phyloP scores from a whole-genome alignment of 2,329 filamentous ascomycete genomes.

The Aspergillus awamori region DNA sequence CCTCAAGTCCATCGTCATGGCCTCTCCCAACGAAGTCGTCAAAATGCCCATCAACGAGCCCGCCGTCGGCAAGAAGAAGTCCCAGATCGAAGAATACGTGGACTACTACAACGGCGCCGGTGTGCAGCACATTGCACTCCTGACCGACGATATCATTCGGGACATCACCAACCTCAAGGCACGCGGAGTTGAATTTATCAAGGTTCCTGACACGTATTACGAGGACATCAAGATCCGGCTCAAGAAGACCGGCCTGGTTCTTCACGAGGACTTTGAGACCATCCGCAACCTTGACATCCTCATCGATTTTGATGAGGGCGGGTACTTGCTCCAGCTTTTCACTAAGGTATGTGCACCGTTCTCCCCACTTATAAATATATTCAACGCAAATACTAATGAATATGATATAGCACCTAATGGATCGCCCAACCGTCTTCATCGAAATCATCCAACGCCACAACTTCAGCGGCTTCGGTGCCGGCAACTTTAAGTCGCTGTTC shows the following conservation, averaged over 20 bases:
- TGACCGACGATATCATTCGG: slow-evolving; percentile 76
- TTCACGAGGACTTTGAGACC: slow-evolving; percentile 79
- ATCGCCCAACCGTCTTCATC: slow-evolving; percentile 91
- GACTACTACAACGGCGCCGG: slow-evolving; percentile 87
- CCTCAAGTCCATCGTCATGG: slow-evolving; percentile 87
- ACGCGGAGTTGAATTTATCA: slow-evolving; percentile 92
- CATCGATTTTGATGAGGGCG: slow-evolving; percentile 92
- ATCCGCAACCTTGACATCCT: slow-evolving; percentile 80
- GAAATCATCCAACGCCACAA: slow-evolving; percentile 94
- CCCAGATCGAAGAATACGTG: slow-evolving; percentile 92
- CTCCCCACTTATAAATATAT: not conserved
- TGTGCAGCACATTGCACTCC: slow-evolving; percentile 90
- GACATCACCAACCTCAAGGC: slow-evolving; percentile 77
- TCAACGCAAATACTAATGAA: not conserved
- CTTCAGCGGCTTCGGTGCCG: slow-evolving; percentile 89
- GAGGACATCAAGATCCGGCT: slow-evolving; percentile 73
- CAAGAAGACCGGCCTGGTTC: slow-evolving; percentile 60
- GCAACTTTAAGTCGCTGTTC: slow-evolving; percentile 93
- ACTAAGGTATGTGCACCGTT: slow-evolving; percentile 57
- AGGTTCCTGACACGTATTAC: slow-evolving; percentile 86
- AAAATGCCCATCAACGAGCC: slow-evolving; percentile 99
- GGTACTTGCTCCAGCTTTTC: slow-evolving; percentile 77
- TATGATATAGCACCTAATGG: slow-evolving; percentile 70
- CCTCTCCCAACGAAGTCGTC: slow-evolving; percentile 78
- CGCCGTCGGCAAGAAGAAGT: slow-evolving; percentile 83